A percentile compares a stretch with the other conserved stretches of the same genome.
phyloP scores from a whole-genome alignment of 2,329 filamentous ascomycete species.

The Epichloe brachyelytri region DNA sequence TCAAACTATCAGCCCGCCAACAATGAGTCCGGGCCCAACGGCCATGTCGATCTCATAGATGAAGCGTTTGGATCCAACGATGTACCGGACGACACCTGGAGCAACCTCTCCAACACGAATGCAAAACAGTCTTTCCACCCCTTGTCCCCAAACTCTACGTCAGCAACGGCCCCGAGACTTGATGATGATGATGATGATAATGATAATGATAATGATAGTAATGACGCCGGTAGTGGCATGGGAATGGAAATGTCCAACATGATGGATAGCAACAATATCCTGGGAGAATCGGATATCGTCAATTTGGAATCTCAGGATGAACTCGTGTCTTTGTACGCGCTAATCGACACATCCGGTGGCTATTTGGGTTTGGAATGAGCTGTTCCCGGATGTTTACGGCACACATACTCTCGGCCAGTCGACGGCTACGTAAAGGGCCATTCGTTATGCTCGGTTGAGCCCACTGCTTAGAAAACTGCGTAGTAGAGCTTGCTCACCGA shows the following conservation, averaged over 20 bases:
- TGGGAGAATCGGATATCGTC: background rate
- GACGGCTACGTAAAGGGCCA: no score
- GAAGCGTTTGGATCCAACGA: background rate
- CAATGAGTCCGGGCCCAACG: background rate
- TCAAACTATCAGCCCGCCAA: background rate
- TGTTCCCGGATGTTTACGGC: background rate
- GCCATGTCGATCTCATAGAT: background rate
- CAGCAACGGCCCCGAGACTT: background rate
- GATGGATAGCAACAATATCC: background rate
- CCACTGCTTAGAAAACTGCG: no score
- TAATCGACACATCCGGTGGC: constrained; percentile 1
- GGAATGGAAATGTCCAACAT: background rate
- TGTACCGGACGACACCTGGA: background rate
- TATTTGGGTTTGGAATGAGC: background rate
- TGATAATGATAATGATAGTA: background rate
- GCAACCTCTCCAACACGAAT: background rate
- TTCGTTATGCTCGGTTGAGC: no score
- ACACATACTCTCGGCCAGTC: no score
- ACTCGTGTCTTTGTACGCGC: constrained; percentile 1
- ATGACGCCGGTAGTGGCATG: background rate
- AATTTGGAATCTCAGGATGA: constrained; percentile 1
- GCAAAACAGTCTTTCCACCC: background rate
- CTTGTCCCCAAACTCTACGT: background rate
- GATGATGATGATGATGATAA: background rate
- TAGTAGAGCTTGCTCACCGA: no score